These are phyloP conservation scores for Aspergillus chevalieri DNA, from an alignment of 2,329 filamentous ascomycete genomes.

Conservation along the genomic window DNA sequence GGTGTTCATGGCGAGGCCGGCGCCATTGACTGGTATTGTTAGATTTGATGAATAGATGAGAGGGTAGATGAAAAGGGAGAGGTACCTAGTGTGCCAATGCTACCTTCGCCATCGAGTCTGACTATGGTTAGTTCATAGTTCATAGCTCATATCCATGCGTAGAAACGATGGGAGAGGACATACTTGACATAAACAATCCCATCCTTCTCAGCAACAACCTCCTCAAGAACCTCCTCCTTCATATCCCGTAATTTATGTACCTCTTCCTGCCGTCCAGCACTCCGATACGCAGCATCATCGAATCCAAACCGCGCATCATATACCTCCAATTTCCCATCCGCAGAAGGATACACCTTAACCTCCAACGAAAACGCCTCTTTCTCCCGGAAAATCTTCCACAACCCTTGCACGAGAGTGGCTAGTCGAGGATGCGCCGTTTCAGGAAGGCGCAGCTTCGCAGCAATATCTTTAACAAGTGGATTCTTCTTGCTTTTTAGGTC, in stretches of 20 bases:
- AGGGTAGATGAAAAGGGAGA: neutral
- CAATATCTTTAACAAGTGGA: conserved; percentile 31
- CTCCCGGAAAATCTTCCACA: conserved; percentile 55
- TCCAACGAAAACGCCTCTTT: conserved; percentile 62
- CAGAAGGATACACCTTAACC: conserved; percentile 41
- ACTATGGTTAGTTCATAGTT: conserved; percentile 4
- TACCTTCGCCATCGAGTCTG: conserved; percentile 46
- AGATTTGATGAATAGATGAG: neutral
- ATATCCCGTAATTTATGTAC: conserved; percentile 54
- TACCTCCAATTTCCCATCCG: conserved; percentile 44
- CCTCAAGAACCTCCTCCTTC: conserved; percentile 48
- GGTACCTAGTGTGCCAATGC: conserved; percentile 64
- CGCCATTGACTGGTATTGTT: conserved; percentile 62
- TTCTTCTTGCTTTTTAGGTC: conserved; percentile 39
- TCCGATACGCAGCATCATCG: conserved; percentile 64
- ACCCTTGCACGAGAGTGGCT: conserved; percentile 44
- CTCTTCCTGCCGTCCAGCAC: conserved; percentile 54
- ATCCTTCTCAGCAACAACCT: conserved; percentile 58
- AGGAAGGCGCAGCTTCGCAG: conserved; percentile 50
- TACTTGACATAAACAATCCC: conserved; percentile 75
- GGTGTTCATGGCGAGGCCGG: conserved; percentile 86
- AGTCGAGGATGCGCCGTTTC: conserved; percentile 42
- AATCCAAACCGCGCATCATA: conserved; percentile 56
- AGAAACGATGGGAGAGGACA: conserved; percentile 1
- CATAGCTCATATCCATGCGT: neutral